Evolutionary conservation across 495 filamentous ascomycete species (phyloP), one percentile per base, ranked within the genome.

Genomic region (Daldinia vernicosa): DNA sequence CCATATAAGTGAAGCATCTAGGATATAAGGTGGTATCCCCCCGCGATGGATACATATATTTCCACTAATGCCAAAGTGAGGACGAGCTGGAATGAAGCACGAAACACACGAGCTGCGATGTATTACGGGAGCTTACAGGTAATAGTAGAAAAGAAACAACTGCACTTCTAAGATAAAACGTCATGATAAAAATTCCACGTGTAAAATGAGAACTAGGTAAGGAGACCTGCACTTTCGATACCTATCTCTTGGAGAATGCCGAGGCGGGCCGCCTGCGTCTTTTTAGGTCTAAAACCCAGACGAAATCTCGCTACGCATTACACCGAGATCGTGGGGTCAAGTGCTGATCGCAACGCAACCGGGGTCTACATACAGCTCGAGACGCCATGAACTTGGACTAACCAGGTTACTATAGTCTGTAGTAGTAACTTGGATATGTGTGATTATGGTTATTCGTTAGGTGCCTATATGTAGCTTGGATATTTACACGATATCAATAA

Each of bases 271-370:
- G 47, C 60, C 55, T 68, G 69, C 60, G 47, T 58, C 17, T 56
- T 17, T 45, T 54, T 68, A 60, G 56, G 47, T 32, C 57, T 30
- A 22, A 57, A n/a, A 11, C 32, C 55, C 40, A 58, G 60, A 43
- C 35, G 30, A 62, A 32, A 67, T 28, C 59, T 74, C 71, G 71
- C 71, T 70, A 28, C 5, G 6, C 57, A 70, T 70, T 74, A 51
- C 35, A 24, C 71, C 71, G 71, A 74, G 67, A 74, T 70, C 71
- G 71, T 74, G 71, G 71, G 71, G 71, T 70, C 57, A 22, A 30
- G 37, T 57, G 56, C 51, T 65, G 40, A 60, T 61, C 54, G 55
- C 22, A 58, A 58, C 40, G 54, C 30, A 2, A 24, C 40, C 45
- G 53, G 53, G 55, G 54, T 61, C 22, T 24, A 43, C 60, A 45